Evolutionary conservation across 495 filamentous ascomycete species (phyloP).

Genomic region (Astrothelium macrocarpum): DNA sequence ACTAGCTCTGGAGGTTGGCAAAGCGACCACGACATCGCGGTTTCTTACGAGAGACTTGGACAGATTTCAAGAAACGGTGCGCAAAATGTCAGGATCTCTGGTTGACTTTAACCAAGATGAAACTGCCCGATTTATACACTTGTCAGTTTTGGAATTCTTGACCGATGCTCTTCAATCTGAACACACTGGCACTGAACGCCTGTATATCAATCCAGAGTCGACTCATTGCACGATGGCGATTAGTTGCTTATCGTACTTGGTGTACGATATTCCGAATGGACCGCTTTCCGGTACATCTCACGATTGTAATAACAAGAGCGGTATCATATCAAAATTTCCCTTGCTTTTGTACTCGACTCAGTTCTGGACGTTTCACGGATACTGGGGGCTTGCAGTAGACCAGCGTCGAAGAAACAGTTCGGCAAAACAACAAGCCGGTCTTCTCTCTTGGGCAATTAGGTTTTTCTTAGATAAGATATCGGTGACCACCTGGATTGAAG

Average conservation of each 20-base stretch:
- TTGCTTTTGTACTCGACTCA: not conserved
- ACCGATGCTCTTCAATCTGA: not conserved
- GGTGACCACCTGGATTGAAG: not conserved
- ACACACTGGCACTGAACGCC: not conserved
- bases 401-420: not conserved
- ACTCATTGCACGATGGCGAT: not conserved
- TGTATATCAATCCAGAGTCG: not conserved
- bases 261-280: not conserved
- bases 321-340: not conserved
- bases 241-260: not conserved
- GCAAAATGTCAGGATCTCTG: not conserved
- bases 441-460: not conserved
- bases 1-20: not conserved
- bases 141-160: not conserved
- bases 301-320: not conserved
- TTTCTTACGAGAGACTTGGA: not conserved
- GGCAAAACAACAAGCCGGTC: not conserved
- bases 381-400: not conserved
- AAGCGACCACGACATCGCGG: not conserved
- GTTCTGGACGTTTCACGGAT: not conserved
- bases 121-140: not conserved
- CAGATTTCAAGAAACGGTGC: not conserved
- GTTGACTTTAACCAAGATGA: not conserved
- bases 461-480: not conserved
- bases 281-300: not conserved